phyloP scores from a whole-genome alignment of 2,329 filamentous ascomycete species.

The Colletotrichum falcatum region DNA sequence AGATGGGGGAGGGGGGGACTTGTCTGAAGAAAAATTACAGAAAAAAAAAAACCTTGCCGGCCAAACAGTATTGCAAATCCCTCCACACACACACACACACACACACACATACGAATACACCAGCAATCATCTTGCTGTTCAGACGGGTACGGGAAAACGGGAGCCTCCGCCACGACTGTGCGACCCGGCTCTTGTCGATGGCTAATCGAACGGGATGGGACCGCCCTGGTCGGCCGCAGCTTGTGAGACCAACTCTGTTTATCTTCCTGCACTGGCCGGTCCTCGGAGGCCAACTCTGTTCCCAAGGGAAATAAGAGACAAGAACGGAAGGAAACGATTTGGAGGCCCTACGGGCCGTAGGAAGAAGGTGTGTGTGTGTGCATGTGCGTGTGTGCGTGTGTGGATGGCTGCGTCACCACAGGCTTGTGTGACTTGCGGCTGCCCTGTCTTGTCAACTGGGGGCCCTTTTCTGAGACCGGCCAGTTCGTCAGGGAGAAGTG shows the following conservation, averaged over 20 bases:
- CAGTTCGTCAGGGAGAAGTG: constrained; percentile 31
- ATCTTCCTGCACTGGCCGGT: not conserved
- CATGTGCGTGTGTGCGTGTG: constrained; percentile 5
- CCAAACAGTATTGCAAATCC: not conserved
- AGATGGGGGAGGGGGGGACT: not conserved
- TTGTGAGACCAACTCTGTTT: constrained; percentile 6
- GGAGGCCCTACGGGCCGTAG: constrained; percentile 1
- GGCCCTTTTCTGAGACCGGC: constrained; percentile 7
- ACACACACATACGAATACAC: not conserved
- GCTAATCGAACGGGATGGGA: not conserved
- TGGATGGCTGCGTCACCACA: constrained; percentile 26
- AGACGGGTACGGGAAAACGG: constrained; percentile 2
- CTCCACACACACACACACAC: not conserved
- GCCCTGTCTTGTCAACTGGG: constrained; percentile 31
- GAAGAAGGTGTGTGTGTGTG: constrained; percentile 8
- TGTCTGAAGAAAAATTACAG: not conserved
- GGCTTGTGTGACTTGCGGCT: constrained; percentile 22
- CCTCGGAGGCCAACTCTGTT: not conserved
- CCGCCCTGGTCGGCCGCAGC: not conserved
- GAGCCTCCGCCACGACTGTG: not conserved
- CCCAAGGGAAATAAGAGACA: not conserved
- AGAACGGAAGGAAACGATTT: not conserved
- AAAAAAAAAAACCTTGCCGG: not conserved
- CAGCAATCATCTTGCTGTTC: not conserved
- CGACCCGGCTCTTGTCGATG: not conserved